Base-by-base conservation (phyloP, 306 rosid species). In the Casuarina glauca region DNA sequence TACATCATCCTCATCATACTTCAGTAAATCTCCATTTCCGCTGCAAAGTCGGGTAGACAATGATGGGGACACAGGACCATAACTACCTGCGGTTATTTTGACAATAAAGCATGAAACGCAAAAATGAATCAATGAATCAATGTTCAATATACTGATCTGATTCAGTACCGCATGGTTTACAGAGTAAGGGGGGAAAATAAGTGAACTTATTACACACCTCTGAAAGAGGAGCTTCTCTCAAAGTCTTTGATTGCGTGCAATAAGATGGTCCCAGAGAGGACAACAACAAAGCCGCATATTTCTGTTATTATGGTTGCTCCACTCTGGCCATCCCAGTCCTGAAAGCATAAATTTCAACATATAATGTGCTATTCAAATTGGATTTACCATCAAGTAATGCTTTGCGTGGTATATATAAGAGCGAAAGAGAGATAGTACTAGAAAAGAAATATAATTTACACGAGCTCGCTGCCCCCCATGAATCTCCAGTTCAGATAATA, bases 241-340 rank as follows among this genome's bases (percentile, higher is more conserved):
- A 78, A 87, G 83, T 93, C 97, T 84, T 83, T 93, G 49, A 96
- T 87, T 17, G 68, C 69, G 76, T 93, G 98, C 79, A 93, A 77
- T 82, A 91, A 48, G 69, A 93, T 79, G 58, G 92, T 91, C 69
- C 98, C 97, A 8, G 93, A 90, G 67, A 93, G 88, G 54, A 93
- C 96, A 45, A 89, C 90, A 63, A 93, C 73, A 49, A 93, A 93
- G 67, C 98, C 98, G 55, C 98, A 93, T 84, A 93, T 82, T 82
- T 93, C 98, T 71, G 98, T 86, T 48, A 77, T 54, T 73, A 93
- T 93, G 64, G 82, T 84, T 69, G 85, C 81, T 39, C 82, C 85
- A 80, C 90, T 84, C 79, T 91, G 93, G 74, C 89, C 95, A 66
- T 89, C 90, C 98, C 97, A 91, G 78, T 93, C 98, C 97, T 93